Evolutionary conservation across 805 yeast species (phyloP).

Genomic region (Alloascoidea africana): DNA sequence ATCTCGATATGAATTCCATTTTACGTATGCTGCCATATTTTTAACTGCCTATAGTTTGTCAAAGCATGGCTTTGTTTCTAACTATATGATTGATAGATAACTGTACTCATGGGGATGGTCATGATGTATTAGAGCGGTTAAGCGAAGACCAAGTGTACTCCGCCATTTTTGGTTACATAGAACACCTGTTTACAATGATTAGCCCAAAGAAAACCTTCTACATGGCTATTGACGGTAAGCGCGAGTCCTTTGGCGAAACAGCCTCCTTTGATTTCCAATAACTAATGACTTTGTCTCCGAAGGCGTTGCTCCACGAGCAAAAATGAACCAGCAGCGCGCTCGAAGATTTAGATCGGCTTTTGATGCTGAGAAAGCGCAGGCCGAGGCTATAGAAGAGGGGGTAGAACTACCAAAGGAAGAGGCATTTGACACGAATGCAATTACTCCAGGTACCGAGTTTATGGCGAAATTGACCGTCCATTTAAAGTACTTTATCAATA

Average conservation of each 20-base stretch:
- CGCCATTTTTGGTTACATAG: constrained; percentile 88
- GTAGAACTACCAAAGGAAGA: constrained; percentile 65
- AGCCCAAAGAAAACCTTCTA: constrained; percentile 76
- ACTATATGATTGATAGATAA: constrained; percentile 20
- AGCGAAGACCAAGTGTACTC: constrained; percentile 87
- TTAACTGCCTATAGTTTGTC: neutral
- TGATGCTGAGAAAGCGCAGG: constrained; percentile 73
- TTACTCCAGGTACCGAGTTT: constrained; percentile 94
- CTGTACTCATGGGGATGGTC: constrained; percentile 79
- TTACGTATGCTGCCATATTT: constrained; percentile 46
- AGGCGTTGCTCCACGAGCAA: constrained; percentile 98
- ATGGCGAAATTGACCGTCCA: constrained; percentile 80
- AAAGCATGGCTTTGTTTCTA: neutral
- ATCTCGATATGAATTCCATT: constrained; percentile 96
- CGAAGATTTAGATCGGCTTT: constrained; percentile 89
- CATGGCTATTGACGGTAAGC: constrained; percentile 98
- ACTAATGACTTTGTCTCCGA: no score
- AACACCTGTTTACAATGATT: constrained; percentile 78
- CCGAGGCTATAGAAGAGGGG: constrained; percentile 62
- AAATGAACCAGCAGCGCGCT: constrained; percentile 95
- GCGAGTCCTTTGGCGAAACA: no score
- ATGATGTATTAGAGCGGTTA: constrained; percentile 42
- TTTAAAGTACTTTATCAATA: constrained; percentile 75
- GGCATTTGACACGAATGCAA: constrained; percentile 83
- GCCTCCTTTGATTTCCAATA: no score